Evolutionary conservation across 2,329 filamentous ascomycete species (phyloP).

Genomic region (Trichophyton mentagrophytes): DNA sequence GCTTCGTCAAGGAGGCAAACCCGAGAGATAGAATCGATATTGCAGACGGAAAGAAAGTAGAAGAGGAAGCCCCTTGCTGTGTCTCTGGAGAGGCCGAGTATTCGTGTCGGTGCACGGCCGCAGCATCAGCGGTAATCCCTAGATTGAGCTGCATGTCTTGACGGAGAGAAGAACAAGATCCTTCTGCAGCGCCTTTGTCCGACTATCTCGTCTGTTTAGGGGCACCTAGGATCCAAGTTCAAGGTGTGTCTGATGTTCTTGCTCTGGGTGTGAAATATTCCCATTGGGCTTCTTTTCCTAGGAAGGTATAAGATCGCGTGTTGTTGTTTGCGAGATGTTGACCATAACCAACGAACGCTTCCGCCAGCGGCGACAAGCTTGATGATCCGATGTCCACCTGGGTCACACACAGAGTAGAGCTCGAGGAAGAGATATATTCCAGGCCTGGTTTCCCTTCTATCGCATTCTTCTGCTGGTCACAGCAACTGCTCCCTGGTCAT

Average conservation of each 20-base stretch:
- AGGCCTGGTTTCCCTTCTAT: neutral
- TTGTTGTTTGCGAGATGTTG: neutral
- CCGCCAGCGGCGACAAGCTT: neutral
- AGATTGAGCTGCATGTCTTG: conserved; percentile 18
- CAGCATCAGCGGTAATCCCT: conserved; percentile 33
- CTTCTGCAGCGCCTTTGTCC: neutral
- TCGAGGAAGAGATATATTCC: neutral
- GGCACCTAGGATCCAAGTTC: neutral
- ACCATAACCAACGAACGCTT: neutral
- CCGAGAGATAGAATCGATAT: neutral
- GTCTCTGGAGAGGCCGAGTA: conserved; percentile 13
- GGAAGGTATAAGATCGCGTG: neutral
- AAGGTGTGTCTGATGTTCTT: neutral
- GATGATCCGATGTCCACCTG: neutral
- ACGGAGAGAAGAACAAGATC: neutral
- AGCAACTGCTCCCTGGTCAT: neutral
- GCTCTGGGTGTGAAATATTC: neutral
- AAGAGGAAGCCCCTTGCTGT: neutral
- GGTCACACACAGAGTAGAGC: neutral
- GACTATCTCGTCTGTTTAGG: neutral
- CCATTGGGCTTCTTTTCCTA: neutral
- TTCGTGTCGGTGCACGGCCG: conserved; percentile 31
- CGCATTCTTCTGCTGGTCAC: neutral
- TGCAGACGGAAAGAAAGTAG: conserved; percentile 1
- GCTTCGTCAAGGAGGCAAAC: conserved; percentile 3